Base-by-base conservation (phyloP, 306 rosid genomes). In the Vicia faba region DNA sequence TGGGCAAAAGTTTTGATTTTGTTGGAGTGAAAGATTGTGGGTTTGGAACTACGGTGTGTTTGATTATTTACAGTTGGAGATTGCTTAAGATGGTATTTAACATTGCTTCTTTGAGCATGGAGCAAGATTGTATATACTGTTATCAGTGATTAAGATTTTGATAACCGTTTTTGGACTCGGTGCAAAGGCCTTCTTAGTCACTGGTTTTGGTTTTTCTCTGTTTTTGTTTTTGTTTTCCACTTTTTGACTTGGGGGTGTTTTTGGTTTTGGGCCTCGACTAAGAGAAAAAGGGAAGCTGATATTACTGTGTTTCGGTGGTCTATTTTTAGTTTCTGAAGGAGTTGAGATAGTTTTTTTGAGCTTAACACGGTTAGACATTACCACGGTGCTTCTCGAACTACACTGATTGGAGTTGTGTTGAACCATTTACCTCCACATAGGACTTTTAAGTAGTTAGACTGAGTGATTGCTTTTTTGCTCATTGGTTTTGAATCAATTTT, bases 81-180 rank as follows among this genome's bases (percentile, higher is more conserved):
- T 78, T 74, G 84, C 80, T 56, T 84, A 75, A 73, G 77, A 74
- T 84, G 78, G 74, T 82, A 74, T 63, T 70, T 68, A 54, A 60
- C 75, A 15, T 48, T 61, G 63, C 26, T 68, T 74, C 46, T 71
- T 8, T 78, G 78, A 76, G 80, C 83, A 86, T 86, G 91, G 98
- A 87, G 85, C 83, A 86, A 80, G 89, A 85, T 81, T 89, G 91
- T 64, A 25, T 84, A 39, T 82, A 81, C 46, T 58, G 75, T 71
- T 74, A 62, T 38, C 41, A 78, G 82, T 73, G 92, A 81, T 87
- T 75, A 33, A 57, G 77, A 60, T 61, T 73, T 77, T 63, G 46
- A 18, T 60, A 62, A 60, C 71, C 39, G 6, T 25, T 48, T 57
- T 75, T 77, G 7, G 59, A 50, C 36, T 50, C 74, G 39, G 79